Base-by-base conservation (phyloP, 306 rosid genomes). In the Medicago ruthenica region DNA sequence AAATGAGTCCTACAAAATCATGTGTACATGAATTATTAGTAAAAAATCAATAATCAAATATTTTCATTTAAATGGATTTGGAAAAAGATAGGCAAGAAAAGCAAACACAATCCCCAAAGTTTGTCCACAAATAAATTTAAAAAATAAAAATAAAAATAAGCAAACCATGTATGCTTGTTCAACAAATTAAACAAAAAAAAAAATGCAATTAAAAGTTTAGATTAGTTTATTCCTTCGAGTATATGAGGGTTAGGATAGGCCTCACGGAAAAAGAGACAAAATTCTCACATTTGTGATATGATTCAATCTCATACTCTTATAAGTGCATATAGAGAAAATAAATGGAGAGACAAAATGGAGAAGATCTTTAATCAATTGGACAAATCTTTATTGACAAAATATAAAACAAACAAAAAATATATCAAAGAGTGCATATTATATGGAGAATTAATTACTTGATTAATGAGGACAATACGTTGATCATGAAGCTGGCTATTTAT, bases 391-490 rank as follows among this genome's bases (percentile, higher is more conserved):
- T 48, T 48, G 7, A 6, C 0, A 48, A 48, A 45, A 14, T 12
- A 50, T 31, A 59, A 55, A 70, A 11, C 42, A 24, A 8, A 54
- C 8, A 17, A 14, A 48, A 1, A 21, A 10, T 1, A 57, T 57
- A 12, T 60, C 24, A 51, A 48, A 50, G 21, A 16, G 21, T 50
- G 2, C 13, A 53, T 8, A 0, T n/a, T 41, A 47, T 48, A 14
- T 13, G 10, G 11, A 68, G 20, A 83, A 31, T 59, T 77, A 87
- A 18, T 76, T 82, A 93, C 98, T 88, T 93, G 98, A 76, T 83
- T 89, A 70, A 93, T 92, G 80, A 90, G 91, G 65, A 93, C 90
- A 31, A 90, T 87, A 9, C 97, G 97, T 65, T 86, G 98, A 75
- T 93, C 97, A 65, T 78, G 97, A 78, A 93, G 91, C 58, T 90